Evolutionary conservation across 208 protist species (phyloP), one percentile per base, ranked within the genome.

Genomic region (Endotrypanum monterogeii): DNA sequence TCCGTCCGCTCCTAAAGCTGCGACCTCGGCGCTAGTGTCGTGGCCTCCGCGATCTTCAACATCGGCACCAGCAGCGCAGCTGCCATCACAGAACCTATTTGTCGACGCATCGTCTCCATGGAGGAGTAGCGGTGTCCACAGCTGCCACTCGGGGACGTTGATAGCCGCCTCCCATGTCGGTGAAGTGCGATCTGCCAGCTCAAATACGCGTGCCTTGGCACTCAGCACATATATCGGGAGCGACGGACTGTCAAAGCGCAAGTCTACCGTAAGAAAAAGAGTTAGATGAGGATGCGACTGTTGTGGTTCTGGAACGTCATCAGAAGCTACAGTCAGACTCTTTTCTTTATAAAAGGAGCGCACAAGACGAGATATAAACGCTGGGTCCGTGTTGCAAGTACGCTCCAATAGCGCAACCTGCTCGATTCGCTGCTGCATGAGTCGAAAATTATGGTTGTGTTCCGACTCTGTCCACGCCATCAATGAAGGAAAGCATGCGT

Each of bases 201-300:
- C 57, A 73, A 94, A 94, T 35, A 90, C 85, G 12, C 80, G 82
- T 56, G 83, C 80, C 72, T 91, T 91, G 18, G 89, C 90, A 46
- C 92, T 97, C 50, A 95, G 46, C 20, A 97, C 28, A 70, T 89
- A 86, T 50, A 97, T 81, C 0, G 92, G 92, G 51, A 94, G 72
- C 14, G 87, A 84, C 14, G 74, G 46, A 28, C 78, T 84, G 18
- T 94, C 89, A 83, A 92, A 95, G 20, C 93, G 52, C 30, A 97
- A 68, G 73, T 97, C 92, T 48, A 95, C 83, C 14, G 85, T 70
- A 7, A 97, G 69, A 37, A 95, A 66, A n/a, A 94, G 73, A 18
- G 75, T 78, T 65, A 89, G 48, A 14, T 5, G 30, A 32, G 28
- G 25, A 16, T 20, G n/a, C 3, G 28, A 35, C 37, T 28, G 70